phyloP scores from a whole-genome alignment of 441 rosid species.

The Adansonia madagascariensis region DNA sequence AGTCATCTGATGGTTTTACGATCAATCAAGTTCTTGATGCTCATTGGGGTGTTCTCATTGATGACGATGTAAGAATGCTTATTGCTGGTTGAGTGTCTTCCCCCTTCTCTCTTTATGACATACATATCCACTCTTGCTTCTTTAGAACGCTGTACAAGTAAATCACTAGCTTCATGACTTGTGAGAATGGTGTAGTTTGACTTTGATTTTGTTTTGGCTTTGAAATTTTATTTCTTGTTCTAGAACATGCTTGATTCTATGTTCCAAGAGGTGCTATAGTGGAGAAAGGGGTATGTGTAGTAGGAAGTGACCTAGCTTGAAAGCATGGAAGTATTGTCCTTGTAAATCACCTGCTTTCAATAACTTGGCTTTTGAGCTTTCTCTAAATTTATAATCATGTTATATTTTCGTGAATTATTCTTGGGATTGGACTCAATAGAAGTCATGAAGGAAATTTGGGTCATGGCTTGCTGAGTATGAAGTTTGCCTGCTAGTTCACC shows the following conservation, averaged over 20 bases:
- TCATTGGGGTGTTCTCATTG: constrained; percentile 95
- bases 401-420: background rate
- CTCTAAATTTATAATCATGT: background rate
- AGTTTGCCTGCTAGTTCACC: background rate
- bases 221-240: constrained; percentile 3
- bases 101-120: background rate
- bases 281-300: background rate
- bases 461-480: background rate
- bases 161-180: background rate
- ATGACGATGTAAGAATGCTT: constrained; percentile 72
- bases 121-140: background rate
- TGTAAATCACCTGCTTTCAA: background rate
- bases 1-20: constrained; percentile 54
- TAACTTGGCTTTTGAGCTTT: background rate
- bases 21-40: constrained; percentile 86
- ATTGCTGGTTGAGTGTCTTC: constrained; percentile 17
- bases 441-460: background rate
- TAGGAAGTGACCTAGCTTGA: background rate
- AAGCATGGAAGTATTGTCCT: background rate
- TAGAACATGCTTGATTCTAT: background rate
- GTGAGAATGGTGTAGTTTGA: background rate
- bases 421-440: background rate
- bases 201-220: background rate
- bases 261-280: background rate
- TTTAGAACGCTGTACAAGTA: background rate